These are phyloP conservation scores for Lyophyllum semitale DNA, from an alignment of 768 basidiomycete genomes.

Conservation along the genomic window DNA sequence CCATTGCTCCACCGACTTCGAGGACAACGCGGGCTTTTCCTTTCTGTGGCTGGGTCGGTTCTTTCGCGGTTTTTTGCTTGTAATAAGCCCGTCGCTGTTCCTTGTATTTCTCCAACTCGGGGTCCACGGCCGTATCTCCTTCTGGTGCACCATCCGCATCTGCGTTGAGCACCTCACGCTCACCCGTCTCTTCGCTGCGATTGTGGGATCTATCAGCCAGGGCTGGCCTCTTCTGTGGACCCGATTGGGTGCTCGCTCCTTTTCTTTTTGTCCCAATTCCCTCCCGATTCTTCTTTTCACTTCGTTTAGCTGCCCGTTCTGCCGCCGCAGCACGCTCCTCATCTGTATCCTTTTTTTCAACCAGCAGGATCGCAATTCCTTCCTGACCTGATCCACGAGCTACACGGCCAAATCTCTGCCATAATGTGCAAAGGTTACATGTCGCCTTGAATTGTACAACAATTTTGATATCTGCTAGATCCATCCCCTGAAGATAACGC, in stretches of 20 bases:
- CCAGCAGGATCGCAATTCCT: conserved; percentile 25
- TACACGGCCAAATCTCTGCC: conserved; percentile 35
- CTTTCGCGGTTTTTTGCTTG: too few relatives aligned
- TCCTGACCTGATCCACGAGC: conserved; percentile 12
- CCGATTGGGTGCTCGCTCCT: neutral
- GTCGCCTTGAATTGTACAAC: conserved; percentile 34
- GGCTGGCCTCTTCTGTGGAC: neutral
- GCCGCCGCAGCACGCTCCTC: conserved; percentile 15
- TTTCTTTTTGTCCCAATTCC: neutral
- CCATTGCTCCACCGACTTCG: conserved; percentile 3
- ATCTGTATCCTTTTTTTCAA: conserved; percentile 28
- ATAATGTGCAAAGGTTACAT: conserved; percentile 25
- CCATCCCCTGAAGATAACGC: conserved; percentile 29
- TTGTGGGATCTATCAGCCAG: conserved; percentile 1
- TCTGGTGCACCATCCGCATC: too few relatives aligned
- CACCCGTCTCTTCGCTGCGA: neutral
- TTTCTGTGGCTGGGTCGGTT: neutral
- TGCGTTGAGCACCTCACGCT: too few relatives aligned
- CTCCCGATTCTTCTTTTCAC: neutral
- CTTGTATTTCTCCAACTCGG: too few relatives aligned
- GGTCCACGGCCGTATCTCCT: too few relatives aligned
- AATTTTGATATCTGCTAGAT: conserved; percentile 32
- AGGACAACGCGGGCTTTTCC: neutral
- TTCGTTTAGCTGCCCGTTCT: conserved; percentile 1
- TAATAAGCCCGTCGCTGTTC: too few relatives aligned